Evolutionary conservation across 164 flowering plant genomes (phyloP).

Genomic region (Paratinospora sagittata): DNA sequence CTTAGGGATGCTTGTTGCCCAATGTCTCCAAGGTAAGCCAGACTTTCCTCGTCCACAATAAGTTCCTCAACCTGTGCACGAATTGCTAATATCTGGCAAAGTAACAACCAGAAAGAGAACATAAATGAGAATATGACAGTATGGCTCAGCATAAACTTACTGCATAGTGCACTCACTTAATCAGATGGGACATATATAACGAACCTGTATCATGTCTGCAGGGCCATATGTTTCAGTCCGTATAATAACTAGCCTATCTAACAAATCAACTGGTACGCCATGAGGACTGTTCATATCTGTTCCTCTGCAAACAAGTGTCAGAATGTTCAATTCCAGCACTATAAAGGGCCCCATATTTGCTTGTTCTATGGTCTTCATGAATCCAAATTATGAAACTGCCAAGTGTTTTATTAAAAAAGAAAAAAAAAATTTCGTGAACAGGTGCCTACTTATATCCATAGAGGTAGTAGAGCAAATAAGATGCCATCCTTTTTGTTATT

Average conservation of each 20-base stretch:
- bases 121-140: neutral
- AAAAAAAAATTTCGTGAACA: too few relatives aligned
- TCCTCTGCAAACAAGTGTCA: conserved; percentile 52
- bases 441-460: neutral
- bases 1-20: conserved; percentile 87
- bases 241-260: conserved; percentile 82
- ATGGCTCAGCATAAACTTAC: neutral
- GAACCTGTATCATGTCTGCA: conserved; percentile 93
- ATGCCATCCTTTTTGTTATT: too few relatives aligned
- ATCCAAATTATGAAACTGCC: neutral
- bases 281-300: conserved; percentile 93
- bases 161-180: too few relatives aligned
- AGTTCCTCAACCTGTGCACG: conserved; percentile 92
- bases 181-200: neutral
- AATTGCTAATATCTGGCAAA: conserved; percentile 73
- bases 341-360: neutral
- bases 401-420: neutral
- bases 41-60: conserved; percentile 75
- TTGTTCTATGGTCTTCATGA: neutral
- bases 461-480: too few relatives aligned
- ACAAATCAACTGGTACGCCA: conserved; percentile 93
- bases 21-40: conserved; percentile 80
- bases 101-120: conserved; percentile 6
- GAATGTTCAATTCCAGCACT: neutral
- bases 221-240: conserved; percentile 83